Evolutionary conservation across 345 rosid genomes (phyloP), one percentile per base, ranked within the genome.

Genomic region (Lagerstroemia speciosa): DNA sequence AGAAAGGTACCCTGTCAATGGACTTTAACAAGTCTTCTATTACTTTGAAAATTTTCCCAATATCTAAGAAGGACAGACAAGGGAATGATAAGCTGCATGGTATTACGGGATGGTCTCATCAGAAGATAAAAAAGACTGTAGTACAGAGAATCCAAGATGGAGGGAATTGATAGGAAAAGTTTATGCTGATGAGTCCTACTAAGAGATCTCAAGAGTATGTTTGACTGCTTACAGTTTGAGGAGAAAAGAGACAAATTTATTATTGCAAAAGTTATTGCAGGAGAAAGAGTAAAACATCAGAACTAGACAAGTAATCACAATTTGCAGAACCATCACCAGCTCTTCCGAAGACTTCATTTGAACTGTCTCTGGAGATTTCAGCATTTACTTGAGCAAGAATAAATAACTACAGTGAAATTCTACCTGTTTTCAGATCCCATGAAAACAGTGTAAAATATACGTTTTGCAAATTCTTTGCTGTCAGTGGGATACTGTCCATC

Each of bases 341-440:
- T 10, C 24, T 53, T 20, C 55, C 20, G 7, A 48, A 19, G 31
- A n/a, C n/a, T 52, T 20, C 12, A 58, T 41, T 41, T 2, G 46
- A 2, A 41, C 46, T 41, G 14, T 8, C 14, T 14, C 33, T 29
- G 8, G 19, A 8, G 4, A 30, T 27, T 30, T 58, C 20, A 9
- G 12, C 43, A 63, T 26, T 17, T 53, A 32, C 9, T 50, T 16
- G 34, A 58, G 24, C 43, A 58, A 60, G 61, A n/a, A n/a, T n/a
- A n/a, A 61, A 26, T 14, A 45, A 32, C 27, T 57, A 32, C 27
- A 27, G 24, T 40, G 22, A 20, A 24, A 65, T 67, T 77, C 67
- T 66, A 94, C 99, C 99, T 94, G 80, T 92, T 94, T 80, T 94
- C 98, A 69, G 98, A 76, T 6, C 97, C 98, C 98, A 94, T 94